Percentiles rank a stretch among this genome's conserved stretches.
Conservation (phyloP, 805 yeast genomes). For the Saturnispora hagleri region DNA sequence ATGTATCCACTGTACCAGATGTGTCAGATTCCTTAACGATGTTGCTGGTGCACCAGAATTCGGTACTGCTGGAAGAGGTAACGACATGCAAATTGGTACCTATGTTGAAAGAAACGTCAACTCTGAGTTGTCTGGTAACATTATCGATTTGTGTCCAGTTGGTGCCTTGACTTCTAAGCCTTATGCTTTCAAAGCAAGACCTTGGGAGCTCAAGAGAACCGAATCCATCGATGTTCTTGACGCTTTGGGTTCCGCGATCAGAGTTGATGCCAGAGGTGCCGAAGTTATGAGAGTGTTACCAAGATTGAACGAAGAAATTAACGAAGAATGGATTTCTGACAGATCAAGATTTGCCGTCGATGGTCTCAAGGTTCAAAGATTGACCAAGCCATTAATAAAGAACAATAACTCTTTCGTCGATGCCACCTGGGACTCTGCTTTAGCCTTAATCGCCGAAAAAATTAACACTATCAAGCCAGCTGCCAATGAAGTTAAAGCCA, state of each 20-base stretch:
- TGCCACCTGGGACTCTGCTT: constrained; percentile 84
- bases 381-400: constrained; percentile 71
- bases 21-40: constrained; percentile 83
- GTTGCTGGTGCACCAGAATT: constrained; percentile 90
- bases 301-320: constrained; percentile 74
- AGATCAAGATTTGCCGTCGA: constrained; percentile 80
- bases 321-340: constrained; percentile 89
- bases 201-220: constrained; percentile 88
- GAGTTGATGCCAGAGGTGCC: constrained; percentile 81
- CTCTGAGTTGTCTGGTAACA: constrained; percentile 79
- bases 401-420: constrained; percentile 59
- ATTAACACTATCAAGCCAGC: constrained; percentile 45
- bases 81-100: constrained; percentile 87
- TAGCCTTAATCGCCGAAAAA: constrained; percentile 58
- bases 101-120: constrained; percentile 77
- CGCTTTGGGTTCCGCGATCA: constrained; percentile 71
- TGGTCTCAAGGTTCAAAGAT: constrained; percentile 77
- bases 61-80: constrained; percentile 85
- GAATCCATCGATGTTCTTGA: constrained; percentile 81
- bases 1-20: constrained; percentile 87
- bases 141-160: constrained; percentile 83
- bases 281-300: constrained; percentile 85
- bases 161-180: constrained; percentile 89
- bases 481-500: constrained; percentile 68
- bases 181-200: constrained; percentile 85